Percentiles rank a stretch among this genome's conserved stretches.
Conservation (phyloP, 1,139 yeast genomes). For the Wickerhamiella pararugosa region DNA sequence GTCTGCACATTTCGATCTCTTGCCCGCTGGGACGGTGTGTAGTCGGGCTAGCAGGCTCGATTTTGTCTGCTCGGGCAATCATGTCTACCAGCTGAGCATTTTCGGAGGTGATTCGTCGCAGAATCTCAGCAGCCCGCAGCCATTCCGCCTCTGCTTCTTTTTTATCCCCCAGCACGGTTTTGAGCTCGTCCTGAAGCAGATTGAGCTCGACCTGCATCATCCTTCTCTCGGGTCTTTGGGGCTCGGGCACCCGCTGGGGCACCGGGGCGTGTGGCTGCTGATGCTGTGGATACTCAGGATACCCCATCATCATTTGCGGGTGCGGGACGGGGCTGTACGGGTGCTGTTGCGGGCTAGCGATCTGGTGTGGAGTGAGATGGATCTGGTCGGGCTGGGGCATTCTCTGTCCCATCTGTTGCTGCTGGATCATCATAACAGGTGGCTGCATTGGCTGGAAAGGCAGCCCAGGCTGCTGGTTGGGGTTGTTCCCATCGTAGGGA, state of each 20-base stretch:
- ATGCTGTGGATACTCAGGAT: background rate
- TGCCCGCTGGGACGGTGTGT: background rate
- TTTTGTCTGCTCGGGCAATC: conserved; percentile 1
- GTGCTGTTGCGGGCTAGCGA: background rate
- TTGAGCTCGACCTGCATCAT: background rate
- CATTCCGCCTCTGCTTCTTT: conserved; percentile 1
- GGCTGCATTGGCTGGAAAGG: no score
- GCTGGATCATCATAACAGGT: no score
- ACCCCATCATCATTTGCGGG: background rate
- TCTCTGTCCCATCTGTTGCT: no score
- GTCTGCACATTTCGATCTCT: background rate
- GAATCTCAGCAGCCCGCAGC: conserved; percentile 1
- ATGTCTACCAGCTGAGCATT: conserved; percentile 2
- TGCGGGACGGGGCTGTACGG: background rate
- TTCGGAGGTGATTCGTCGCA: conserved; percentile 4
- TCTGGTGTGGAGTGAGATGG: background rate
- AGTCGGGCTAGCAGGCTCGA: background rate
- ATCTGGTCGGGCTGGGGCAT: no score
- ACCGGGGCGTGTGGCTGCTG: background rate
- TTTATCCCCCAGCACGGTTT: background rate
- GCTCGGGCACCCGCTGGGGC: background rate
- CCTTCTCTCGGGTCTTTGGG: background rate
- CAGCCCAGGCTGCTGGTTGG: no score
- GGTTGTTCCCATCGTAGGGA: background rate
- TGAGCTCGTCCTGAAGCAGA: background rate